Evolutionary conservation across 2,329 filamentous ascomycete genomes (phyloP), one percentile per base, ranked within the genome.

Genomic region (Escovopsis weberi): DNA sequence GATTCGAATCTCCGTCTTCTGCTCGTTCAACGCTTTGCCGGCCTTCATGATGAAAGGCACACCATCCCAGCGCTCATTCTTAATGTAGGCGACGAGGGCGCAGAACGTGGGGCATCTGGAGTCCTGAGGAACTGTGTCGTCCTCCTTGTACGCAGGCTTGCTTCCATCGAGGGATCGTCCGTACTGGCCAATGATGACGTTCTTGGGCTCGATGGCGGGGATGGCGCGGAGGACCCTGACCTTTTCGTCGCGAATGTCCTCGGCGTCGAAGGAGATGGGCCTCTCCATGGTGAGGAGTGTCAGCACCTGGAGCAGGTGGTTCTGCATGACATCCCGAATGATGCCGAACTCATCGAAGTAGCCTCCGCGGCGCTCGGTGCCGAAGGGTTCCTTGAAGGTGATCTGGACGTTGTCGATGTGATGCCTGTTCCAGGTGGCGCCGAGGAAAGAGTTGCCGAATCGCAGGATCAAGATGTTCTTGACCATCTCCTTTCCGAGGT

Each of bases 261-360:
- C 91, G 33, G 91, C 78, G 35, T 91, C 94, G 74, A 98, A 98
- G 10, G 89, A 96, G 59, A 98, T 91, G 45, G 91, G 91, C 49
- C 91, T 79, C 70, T 98, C 91, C 91, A 98, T 98, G 47, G 91
- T 86, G 50, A 98, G 77, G 43, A 98, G 77, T 12, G 91, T 98
- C 52, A 98, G 72, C 18, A 98, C 88, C 66, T 98, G 91, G 44
- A 98, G 78, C 57, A 98, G 69, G 67, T 98, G 91, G 74, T 98
- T 98, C 69, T 98, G 91, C 91, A 98, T 96, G 53, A 98, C 91
- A 70, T 98, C 93, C 60, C 93, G 87, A 57, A 98, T 87, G 64
- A 98, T 98, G 59, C 91, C 93, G 56, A 98, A 98, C 68, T 98
- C 91, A 60, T 98, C 93, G 60, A 98, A 98, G 71, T 98, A 98